These are phyloP conservation scores for Blastocladiella emersonii DNA, from an alignment of 371 early-diverging fungal species.

Conservation along the genomic window DNA sequence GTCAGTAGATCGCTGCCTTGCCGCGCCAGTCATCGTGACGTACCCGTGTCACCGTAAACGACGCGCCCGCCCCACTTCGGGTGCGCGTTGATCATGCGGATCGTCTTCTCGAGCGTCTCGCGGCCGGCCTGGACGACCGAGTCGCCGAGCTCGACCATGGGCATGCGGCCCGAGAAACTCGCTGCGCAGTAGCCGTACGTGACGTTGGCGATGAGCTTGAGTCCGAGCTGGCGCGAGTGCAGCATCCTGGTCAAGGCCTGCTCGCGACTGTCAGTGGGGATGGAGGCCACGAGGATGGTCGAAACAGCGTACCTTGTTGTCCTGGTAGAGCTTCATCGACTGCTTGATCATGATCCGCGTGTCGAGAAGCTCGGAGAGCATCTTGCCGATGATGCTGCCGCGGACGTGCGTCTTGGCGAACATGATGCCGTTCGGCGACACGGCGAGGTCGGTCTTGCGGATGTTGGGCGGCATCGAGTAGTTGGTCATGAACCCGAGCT, in stretches of 20 bases:
- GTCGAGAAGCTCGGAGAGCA: constrained; percentile 72
- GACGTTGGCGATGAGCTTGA: constrained; percentile 83
- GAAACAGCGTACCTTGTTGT: constrained; percentile 29
- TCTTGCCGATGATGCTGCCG: constrained; percentile 53
- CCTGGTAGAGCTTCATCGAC: constrained; percentile 56
- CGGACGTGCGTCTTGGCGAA: constrained; percentile 65
- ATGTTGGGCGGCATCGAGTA: too few species aligned
- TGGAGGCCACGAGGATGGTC: neutral
- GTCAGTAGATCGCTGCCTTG: neutral
- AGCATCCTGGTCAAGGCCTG: constrained; percentile 30
- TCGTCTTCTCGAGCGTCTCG: constrained; percentile 61
- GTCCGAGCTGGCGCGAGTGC: constrained; percentile 63
- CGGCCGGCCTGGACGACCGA: constrained; percentile 76
- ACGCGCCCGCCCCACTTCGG: constrained; percentile 59
- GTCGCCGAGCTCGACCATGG: constrained; percentile 76
- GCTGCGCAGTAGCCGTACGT: constrained; percentile 84
- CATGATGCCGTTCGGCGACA: constrained; percentile 69
- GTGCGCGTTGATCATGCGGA: constrained; percentile 45
- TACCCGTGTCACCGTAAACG: constrained; percentile 74
- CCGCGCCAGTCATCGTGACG: too few species aligned
- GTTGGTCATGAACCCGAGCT: constrained; percentile 12
- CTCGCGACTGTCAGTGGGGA: too few species aligned
- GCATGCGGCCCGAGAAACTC: constrained; percentile 77
- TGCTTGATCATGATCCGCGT: constrained; percentile 78
- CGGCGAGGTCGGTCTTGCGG: constrained; percentile 13